Conservation (phyloP, 768 basidiomycete species). For the Lactifluus volemus region DNA sequence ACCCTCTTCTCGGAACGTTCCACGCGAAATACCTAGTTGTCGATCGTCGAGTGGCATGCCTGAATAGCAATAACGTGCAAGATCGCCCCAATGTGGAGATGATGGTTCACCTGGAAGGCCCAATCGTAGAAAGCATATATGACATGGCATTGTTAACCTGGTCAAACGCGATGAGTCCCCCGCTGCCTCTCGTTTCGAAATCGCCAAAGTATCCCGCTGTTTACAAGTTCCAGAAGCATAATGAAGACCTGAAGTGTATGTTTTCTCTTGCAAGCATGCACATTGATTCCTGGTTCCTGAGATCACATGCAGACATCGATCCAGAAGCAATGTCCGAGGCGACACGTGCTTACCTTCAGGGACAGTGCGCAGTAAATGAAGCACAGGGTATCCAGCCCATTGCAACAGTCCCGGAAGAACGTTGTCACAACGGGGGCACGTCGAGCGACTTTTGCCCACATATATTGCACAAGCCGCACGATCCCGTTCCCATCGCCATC, state of each 20-base stretch:
- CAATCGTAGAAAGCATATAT: slow-evolving; percentile 60
- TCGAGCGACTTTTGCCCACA: slow-evolving; percentile 53
- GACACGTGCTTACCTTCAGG: slow-evolving; percentile 3
- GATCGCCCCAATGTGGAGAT: slow-evolving; percentile 46
- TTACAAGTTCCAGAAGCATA: slow-evolving; percentile 36
- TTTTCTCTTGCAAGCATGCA: background rate
- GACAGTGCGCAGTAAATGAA: background rate
- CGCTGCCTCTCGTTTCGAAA: slow-evolving; percentile 33
- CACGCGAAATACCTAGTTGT: slow-evolving; percentile 65
- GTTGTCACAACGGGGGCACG: background rate
- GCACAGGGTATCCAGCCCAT: background rate
- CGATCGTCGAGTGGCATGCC: slow-evolving; percentile 54
- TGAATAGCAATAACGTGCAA: slow-evolving; percentile 65
- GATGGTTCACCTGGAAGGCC: slow-evolving; percentile 65
- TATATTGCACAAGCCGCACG: slow-evolving; percentile 47
- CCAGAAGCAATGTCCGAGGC: background rate
- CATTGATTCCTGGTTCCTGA: background rate
- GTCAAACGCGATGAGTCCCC: slow-evolving; percentile 40
- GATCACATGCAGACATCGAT: slow-evolving; percentile 1
- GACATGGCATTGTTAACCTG: slow-evolving; percentile 60
- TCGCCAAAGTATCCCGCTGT: slow-evolving; percentile 26
- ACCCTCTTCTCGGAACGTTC: slow-evolving; percentile 54
- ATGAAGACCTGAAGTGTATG: slow-evolving; percentile 22
- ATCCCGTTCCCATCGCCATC: slow-evolving; percentile 55
- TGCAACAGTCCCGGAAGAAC: background rate